A percentile compares a stretch with the other conserved stretches of the same genome.
phyloP scores from a whole-genome alignment of 78 protist genomes.

The Capsaspora owczarzaki region DNA sequence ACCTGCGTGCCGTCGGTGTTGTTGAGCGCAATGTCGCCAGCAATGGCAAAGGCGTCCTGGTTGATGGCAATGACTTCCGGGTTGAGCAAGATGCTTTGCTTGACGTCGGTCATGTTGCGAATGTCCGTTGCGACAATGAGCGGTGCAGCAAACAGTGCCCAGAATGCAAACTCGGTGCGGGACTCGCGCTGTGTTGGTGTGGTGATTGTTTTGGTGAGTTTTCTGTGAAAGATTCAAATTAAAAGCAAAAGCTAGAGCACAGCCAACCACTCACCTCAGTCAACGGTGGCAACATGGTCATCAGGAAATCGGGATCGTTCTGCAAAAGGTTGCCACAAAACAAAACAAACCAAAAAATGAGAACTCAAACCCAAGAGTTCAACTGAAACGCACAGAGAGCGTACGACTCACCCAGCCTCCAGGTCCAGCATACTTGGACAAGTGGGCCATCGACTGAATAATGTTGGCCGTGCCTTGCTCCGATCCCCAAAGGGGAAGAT shows the following conservation, averaged over 20 bases:
- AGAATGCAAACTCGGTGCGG: constrained; percentile 46
- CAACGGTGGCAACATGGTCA: neutral
- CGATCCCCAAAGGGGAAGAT: neutral
- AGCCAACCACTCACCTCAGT: constrained; percentile 50
- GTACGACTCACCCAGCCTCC: no score
- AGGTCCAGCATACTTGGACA: no score
- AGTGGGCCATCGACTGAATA: neutral
- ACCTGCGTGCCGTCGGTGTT: no score
- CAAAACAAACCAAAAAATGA: no score
- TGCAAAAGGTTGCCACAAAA: constrained; percentile 21
- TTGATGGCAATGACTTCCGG: constrained; percentile 51
- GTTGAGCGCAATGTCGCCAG: no score
- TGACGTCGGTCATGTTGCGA: constrained; percentile 13
- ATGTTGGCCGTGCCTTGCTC: neutral
- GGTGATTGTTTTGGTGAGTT: constrained; percentile 59
- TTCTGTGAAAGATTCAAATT: no score
- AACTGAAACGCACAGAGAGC: no score
- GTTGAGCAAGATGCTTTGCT: constrained; percentile 26
- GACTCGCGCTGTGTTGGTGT: constrained; percentile 19
- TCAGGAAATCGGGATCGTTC: no score
- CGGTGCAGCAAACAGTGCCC: constrained; percentile 60
- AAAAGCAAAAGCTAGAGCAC: no score
- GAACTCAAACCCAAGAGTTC: no score
- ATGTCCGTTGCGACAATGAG: constrained; percentile 55
- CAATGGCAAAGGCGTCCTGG: constrained; percentile 64